Base-by-base conservation (phyloP, 2,329 filamentous ascomycete species). In the Shiraia sp. region DNA sequence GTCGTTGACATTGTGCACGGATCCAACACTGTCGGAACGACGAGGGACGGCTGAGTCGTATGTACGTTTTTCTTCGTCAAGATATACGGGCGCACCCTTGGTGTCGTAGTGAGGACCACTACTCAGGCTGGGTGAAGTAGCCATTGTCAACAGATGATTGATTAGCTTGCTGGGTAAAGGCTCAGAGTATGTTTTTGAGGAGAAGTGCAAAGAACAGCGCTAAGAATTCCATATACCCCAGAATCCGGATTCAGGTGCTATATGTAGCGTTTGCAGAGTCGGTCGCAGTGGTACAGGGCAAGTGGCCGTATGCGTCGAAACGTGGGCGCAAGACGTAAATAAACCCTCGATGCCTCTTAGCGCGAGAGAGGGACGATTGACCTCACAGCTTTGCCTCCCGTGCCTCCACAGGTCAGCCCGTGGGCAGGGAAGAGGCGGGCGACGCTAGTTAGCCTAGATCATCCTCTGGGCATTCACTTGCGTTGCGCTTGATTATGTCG, bases 181-280 rank as follows among this genome's bases (percentile, higher is more conserved):
- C 37, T 63, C 49, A 65, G 43, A 47, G 54, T 41, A 69, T 54
- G 30, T 47, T 50, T 50, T 68, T 65, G 51, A 68, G 62, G 36
- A 67, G 60, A 24, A 69, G 61, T 27, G 53, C 59, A 45, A 67
- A 69, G 45, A 63, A 68, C 33, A 61, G 55, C 33, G 60, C 52
- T 22, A 53, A 35, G 43, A 63, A 69, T 44, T 60, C 59, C 64
- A 69, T 68, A 46, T 54, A 59, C 48, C n/a, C 40, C 45, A 40
- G 45, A 19, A 38, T 15, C 22, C 29, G 27, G 38, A 19, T 8
- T 29, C 13, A 33, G 19, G 19, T 32, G 37, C 40, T 27, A 31
- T 39, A 42, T 36, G 33, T 35, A 35, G 47, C 31, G 17, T 17
- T 39, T 43, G 22, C 15, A 24, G 13, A 33, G 36, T 37, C 35